Conservation (phyloP, 768 basidiomycete species). For the Coprinopsis strossmayeri region DNA sequence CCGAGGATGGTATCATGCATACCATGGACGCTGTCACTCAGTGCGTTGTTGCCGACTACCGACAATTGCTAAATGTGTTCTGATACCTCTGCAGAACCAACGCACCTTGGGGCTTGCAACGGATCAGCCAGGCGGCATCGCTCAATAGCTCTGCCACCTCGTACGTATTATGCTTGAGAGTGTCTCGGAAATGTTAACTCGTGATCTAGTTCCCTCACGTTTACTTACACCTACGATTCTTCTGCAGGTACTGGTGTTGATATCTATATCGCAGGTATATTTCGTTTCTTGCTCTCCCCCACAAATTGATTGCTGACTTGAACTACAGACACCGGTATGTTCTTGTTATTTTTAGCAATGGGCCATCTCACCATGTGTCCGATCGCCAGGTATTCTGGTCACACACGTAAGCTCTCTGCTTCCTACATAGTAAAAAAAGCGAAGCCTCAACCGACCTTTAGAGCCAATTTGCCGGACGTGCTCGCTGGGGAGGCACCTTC, state of each 20-base stretch:
- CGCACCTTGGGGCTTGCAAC: slow-evolving; percentile 28
- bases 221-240: slow-evolving; percentile 17
- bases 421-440: not conserved
- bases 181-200: not conserved
- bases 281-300: not conserved
- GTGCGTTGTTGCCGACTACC: slow-evolving; percentile 8
- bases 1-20: slow-evolving; percentile 23
- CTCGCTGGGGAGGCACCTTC: slow-evolving; percentile 30
- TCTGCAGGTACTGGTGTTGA: slow-evolving; percentile 25
- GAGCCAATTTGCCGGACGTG: slow-evolving; percentile 33
- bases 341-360: not conserved
- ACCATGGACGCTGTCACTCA: slow-evolving; percentile 15
- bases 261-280: slow-evolving; percentile 31
- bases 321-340: slow-evolving; percentile 17
- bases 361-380: not conserved
- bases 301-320: not conserved
- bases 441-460: slow-evolving; percentile 7
- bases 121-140: slow-evolving; percentile 18
- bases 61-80: not conserved
- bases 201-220: slow-evolving; percentile 13
- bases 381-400: slow-evolving; percentile 14
- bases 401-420: slow-evolving; percentile 15
- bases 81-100: slow-evolving; percentile 16
- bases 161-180: not conserved
- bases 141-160: slow-evolving; percentile 13